Evolutionary conservation across 192 early-diverging fungal species (phyloP).

Genomic region (Podila epigama): DNA sequence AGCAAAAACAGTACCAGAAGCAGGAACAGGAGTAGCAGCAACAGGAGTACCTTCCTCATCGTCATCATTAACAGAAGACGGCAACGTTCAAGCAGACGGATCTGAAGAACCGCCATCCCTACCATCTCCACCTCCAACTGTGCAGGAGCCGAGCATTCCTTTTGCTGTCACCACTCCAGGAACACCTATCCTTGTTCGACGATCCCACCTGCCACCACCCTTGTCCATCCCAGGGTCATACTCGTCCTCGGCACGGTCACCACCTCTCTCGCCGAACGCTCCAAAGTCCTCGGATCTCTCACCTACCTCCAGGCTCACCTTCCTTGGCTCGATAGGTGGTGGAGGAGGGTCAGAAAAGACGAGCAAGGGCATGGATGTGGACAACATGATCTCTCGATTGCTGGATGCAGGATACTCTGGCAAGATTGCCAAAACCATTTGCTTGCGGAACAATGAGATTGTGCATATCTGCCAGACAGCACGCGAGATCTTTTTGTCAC

Average conservation of each 20-base stretch:
- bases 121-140: slow-evolving; percentile 18
- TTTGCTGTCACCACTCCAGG: slow-evolving; percentile 40
- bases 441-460: slow-evolving; percentile 87
- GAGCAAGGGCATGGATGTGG: slow-evolving; percentile 61
- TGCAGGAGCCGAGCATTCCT: slow-evolving; percentile 26
- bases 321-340: slow-evolving; percentile 18
- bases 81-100: neutral
- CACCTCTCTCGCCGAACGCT: slow-evolving; percentile 18
- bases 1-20: slow-evolving; percentile 22
- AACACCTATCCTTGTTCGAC: slow-evolving; percentile 24
- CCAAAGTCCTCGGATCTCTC: slow-evolving; percentile 30
- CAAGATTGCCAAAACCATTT: slow-evolving; percentile 79
- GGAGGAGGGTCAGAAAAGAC: slow-evolving; percentile 12
- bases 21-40: slow-evolving; percentile 11
- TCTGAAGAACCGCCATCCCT: slow-evolving; percentile 5
- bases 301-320: slow-evolving; percentile 35
- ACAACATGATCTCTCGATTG: slow-evolving; percentile 89
- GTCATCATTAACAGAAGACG: neutral
- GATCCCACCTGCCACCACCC: slow-evolving; percentile 11
- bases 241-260: slow-evolving; percentile 1
- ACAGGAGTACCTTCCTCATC: neutral
- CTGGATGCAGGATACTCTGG: slow-evolving; percentile 78
- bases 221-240: slow-evolving; percentile 16
- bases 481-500: slow-evolving; percentile 89
- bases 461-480: slow-evolving; percentile 83